Evolutionary conservation across 768 basidiomycete genomes (phyloP).

Genomic region (Butyriboletus loyo): DNA sequence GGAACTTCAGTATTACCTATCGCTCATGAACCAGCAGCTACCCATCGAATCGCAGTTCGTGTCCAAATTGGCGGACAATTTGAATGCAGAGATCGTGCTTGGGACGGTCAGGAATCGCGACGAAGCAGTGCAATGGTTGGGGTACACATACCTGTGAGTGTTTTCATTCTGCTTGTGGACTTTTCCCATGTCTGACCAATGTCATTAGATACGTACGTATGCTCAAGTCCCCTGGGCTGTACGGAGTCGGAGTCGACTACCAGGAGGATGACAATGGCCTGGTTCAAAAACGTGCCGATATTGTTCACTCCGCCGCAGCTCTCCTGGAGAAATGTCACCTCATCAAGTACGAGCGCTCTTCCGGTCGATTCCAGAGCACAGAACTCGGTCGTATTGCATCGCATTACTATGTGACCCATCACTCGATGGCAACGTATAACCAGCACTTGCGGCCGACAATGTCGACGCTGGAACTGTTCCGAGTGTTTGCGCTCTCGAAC

Average conservation of each 20-base stretch:
- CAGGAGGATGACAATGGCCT: slow-evolving; percentile 79
- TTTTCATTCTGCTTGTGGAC: not conserved
- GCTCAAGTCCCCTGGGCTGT: slow-evolving; percentile 84
- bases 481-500: slow-evolving; percentile 92
- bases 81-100: slow-evolving; percentile 96
- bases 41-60: slow-evolving; percentile 98
- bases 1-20: slow-evolving; percentile 95
- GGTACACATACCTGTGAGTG: slow-evolving; percentile 87
- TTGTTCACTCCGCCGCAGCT: slow-evolving; percentile 89
- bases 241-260: slow-evolving; percentile 88
- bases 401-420: slow-evolving; percentile 93
- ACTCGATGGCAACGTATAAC: slow-evolving; percentile 96
- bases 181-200: slow-evolving; percentile 4
- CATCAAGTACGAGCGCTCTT: slow-evolving; percentile 87
- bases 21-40: slow-evolving; percentile 92
- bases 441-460: slow-evolving; percentile 87
- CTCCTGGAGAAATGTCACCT: slow-evolving; percentile 92
- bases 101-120: slow-evolving; percentile 94
- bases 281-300: slow-evolving; percentile 92
- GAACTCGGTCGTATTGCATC: slow-evolving; percentile 94
- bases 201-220: slow-evolving; percentile 82
- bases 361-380: slow-evolving; percentile 87
- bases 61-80: slow-evolving; percentile 85
- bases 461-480: slow-evolving; percentile 86
- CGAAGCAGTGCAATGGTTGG: slow-evolving; percentile 96